Percentiles rank a stretch among this genome's conserved stretches.
Conservation (phyloP, 495 filamentous ascomycete genomes). For the Sphaerosporella brunnea region DNA sequence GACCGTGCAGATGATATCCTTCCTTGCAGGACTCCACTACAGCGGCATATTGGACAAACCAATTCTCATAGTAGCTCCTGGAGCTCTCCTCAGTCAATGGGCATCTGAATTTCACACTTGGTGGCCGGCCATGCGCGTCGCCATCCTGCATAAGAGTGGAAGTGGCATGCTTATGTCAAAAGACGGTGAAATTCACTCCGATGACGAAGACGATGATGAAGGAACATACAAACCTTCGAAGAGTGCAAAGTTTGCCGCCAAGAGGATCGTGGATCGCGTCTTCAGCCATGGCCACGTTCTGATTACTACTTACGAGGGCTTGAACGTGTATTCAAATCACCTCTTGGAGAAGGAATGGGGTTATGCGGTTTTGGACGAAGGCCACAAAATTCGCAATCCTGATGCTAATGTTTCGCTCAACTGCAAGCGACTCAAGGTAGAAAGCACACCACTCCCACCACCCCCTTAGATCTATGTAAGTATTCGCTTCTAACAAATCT, state of each 20-base stretch:
- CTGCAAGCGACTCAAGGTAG: slow-evolving; percentile 57
- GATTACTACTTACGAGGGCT: slow-evolving; percentile 82
- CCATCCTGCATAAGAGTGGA: slow-evolving; percentile 83
- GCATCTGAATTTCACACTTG: slow-evolving; percentile 94
- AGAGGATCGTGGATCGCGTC: slow-evolving; percentile 64
- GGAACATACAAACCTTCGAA: slow-evolving; percentile 30
- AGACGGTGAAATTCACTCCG: slow-evolving; percentile 40
- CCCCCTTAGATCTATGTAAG: background rate
- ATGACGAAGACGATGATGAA: slow-evolving; percentile 29
- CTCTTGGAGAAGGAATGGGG: slow-evolving; percentile 73
- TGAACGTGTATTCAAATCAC: slow-evolving; percentile 67
- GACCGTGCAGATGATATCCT: slow-evolving; percentile 78
- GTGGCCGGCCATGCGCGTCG: slow-evolving; percentile 92
- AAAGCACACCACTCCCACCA: background rate
- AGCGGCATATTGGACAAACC: slow-evolving; percentile 69
- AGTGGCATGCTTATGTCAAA: slow-evolving; percentile 71
- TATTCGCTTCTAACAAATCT: background rate
- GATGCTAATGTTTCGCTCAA: slow-evolving; percentile 80
- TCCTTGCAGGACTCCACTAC: slow-evolving; percentile 77
- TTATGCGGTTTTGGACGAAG: slow-evolving; percentile 88
- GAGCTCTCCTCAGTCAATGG: slow-evolving; percentile 91
- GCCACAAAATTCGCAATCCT: slow-evolving; percentile 93
- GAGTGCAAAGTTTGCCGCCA: slow-evolving; percentile 42
- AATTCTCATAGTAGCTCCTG: slow-evolving; percentile 75
- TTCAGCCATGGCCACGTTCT: slow-evolving; percentile 71